Evolutionary conservation across 2,329 filamentous ascomycete genomes (phyloP).

Genomic region (Metarhizium guizhouense): DNA sequence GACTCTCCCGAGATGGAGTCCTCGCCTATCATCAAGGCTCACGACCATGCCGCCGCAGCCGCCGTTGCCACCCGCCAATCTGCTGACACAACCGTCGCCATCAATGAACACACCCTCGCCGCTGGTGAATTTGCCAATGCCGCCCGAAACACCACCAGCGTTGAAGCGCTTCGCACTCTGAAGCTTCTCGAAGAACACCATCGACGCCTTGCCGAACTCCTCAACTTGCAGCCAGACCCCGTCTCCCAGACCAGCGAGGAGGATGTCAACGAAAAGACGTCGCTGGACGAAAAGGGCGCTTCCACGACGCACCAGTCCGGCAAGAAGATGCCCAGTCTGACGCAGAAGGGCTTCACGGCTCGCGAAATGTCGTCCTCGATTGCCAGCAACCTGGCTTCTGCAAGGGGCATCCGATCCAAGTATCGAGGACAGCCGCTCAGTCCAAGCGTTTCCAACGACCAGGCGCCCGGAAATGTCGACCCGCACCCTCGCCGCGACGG

Average conservation of each 20-base stretch:
- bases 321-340: conserved; percentile 19
- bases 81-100: conserved; percentile 68
- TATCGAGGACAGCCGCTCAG: conserved; percentile 59
- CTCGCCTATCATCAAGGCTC: conserved; percentile 51
- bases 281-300: conserved; percentile 18
- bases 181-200: conserved; percentile 84
- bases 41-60: conserved; percentile 81
- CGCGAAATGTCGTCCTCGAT: conserved; percentile 75
- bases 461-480: conserved; percentile 62
- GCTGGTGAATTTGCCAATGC: conserved; percentile 83
- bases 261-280: conserved; percentile 10
- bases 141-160: conserved; percentile 57
- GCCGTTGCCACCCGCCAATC: conserved; percentile 70
- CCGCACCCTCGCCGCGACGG: conserved; percentile 41
- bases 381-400: conserved; percentile 78
- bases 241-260: conserved; percentile 22
- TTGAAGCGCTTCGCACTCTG: conserved; percentile 74
- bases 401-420: conserved; percentile 64
- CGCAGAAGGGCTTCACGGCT: conserved; percentile 42
- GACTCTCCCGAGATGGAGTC: conserved; percentile 22
- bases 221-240: conserved; percentile 56
- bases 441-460: conserved; percentile 65
- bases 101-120: conserved; percentile 79
- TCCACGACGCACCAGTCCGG: not conserved
- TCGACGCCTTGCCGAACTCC: conserved; percentile 68